A percentile compares a stretch with the other conserved stretches of the same genome.
Conservation (phyloP, 2,329 filamentous ascomycete species). For the Xylariaceae sp. region DNA sequence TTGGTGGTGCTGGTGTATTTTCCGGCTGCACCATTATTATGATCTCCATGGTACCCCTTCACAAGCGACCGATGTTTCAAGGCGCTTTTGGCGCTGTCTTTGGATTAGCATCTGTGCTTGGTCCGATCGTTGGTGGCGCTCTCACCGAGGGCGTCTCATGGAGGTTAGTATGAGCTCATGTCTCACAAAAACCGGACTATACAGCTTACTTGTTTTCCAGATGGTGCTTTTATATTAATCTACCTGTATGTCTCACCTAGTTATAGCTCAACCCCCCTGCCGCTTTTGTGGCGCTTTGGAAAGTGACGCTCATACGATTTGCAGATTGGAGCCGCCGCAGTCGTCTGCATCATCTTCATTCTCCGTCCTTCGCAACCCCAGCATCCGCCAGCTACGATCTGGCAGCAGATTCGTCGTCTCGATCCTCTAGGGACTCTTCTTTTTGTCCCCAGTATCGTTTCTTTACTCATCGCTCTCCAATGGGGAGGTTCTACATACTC, state of each 20-base stretch:
- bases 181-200: not conserved
- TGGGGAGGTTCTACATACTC: slow-evolving; percentile 52
- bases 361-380: slow-evolving; percentile 38
- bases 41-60: slow-evolving; percentile 55
- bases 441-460: slow-evolving; percentile 57
- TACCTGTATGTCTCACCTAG: too few species aligned
- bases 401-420: slow-evolving; percentile 43
- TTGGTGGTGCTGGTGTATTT: slow-evolving; percentile 55
- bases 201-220: slow-evolving; percentile 19
- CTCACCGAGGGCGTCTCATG: slow-evolving; percentile 47
- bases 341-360: slow-evolving; percentile 46
- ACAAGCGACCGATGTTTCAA: slow-evolving; percentile 57
- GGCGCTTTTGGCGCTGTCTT: slow-evolving; percentile 53
- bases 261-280: too few species aligned
- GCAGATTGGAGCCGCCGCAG: slow-evolving; percentile 49
- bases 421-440: slow-evolving; percentile 58
- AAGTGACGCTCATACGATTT: too few species aligned
- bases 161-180: slow-evolving; percentile 32
- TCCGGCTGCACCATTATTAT: slow-evolving; percentile 54
- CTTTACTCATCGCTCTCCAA: slow-evolving; percentile 58
- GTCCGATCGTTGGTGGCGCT: slow-evolving; percentile 51
- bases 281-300: too few species aligned
- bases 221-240: slow-evolving; percentile 58
- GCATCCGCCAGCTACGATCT: slow-evolving; percentile 22
- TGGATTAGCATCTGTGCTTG: slow-evolving; percentile 50